Conservation (phyloP, 2,329 filamentous ascomycete species). For the Atkinsonella hypoxylon region DNA sequence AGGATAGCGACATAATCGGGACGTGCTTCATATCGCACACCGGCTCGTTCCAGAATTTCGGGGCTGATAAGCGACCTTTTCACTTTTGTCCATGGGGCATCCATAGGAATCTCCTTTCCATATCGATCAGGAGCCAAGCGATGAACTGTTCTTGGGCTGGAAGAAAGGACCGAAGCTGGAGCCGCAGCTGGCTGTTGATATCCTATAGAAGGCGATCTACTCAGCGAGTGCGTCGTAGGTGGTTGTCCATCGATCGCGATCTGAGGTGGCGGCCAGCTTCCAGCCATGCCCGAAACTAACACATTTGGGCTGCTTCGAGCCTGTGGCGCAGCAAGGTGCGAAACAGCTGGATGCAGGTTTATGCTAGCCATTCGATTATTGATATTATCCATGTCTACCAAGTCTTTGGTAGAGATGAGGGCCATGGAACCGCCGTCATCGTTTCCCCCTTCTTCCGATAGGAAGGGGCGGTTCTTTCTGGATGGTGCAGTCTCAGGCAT, state of each 20-base stretch:
- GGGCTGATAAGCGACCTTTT: constrained; percentile 39
- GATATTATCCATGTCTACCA: constrained; percentile 35
- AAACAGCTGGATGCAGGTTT: constrained; percentile 23
- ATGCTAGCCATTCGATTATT: constrained; percentile 29
- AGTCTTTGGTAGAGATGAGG: constrained; percentile 42
- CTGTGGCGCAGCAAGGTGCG: constrained; percentile 26
- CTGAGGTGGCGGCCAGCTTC: constrained; percentile 10
- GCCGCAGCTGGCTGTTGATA: constrained; percentile 11
- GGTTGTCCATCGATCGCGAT: constrained; percentile 20
- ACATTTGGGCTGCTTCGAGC: constrained; percentile 20
- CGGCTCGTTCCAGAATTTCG: constrained; percentile 39
- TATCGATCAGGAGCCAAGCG: constrained; percentile 43
- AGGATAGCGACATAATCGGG: constrained; percentile 48
- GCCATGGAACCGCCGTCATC: constrained; percentile 26
- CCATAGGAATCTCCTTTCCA: constrained; percentile 41
- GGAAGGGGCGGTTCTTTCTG: constrained; percentile 22
- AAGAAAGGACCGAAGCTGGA: constrained; percentile 8
- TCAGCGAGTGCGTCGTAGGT: constrained; percentile 15
- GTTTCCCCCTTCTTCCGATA: constrained; percentile 24
- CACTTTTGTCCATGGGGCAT: constrained; percentile 48
- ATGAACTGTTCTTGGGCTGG: constrained; percentile 19
- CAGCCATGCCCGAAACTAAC: constrained; percentile 22
- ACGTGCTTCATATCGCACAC: constrained; percentile 46
- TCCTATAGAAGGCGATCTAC: constrained; percentile 16
- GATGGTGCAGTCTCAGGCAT: constrained; percentile 21